A percentile compares a stretch with the other conserved stretches of the same genome.
These are phyloP conservation scores for Alisma plantagoaquatica DNA, from an alignment of 106 monocot genomes.

Conservation along the genomic window DNA sequence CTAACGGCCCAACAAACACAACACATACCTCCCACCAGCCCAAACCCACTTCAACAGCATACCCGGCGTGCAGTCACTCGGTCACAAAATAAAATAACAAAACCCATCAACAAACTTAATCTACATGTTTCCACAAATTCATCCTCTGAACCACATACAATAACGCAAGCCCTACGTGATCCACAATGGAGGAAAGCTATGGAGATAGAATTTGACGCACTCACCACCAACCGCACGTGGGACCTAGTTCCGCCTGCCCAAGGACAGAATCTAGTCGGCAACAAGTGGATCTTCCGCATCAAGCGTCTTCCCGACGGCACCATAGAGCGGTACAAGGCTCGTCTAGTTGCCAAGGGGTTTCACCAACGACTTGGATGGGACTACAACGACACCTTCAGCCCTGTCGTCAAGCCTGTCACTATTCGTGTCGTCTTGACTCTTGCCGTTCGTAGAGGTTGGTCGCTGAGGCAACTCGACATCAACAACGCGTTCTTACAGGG, in stretches of 20 bases:
- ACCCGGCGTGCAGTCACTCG: no score
- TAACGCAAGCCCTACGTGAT: no score
- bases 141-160: no score
- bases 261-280: not conserved
- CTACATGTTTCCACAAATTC: no score
- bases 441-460: not conserved
- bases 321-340: not conserved
- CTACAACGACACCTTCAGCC: slow-evolving; percentile 1
- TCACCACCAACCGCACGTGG: not conserved
- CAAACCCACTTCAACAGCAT: no score
- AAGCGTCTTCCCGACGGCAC: not conserved
- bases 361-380: not conserved
- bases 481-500: slow-evolving; percentile 8
- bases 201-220: no score
- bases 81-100: no score
- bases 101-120: no score
- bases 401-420: not conserved
- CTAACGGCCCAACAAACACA: no score
- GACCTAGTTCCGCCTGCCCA: not conserved
- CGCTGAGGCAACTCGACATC: not conserved
- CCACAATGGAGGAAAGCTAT: not conserved
- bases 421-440: not conserved
- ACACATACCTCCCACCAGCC: no score
- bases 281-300: slow-evolving; percentile 3
- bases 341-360: slow-evolving; percentile 6